Evolutionary conservation across 495 filamentous ascomycete species (phyloP), one percentile per base, ranked within the genome.

Genomic region (Hypoxylon rickii): DNA sequence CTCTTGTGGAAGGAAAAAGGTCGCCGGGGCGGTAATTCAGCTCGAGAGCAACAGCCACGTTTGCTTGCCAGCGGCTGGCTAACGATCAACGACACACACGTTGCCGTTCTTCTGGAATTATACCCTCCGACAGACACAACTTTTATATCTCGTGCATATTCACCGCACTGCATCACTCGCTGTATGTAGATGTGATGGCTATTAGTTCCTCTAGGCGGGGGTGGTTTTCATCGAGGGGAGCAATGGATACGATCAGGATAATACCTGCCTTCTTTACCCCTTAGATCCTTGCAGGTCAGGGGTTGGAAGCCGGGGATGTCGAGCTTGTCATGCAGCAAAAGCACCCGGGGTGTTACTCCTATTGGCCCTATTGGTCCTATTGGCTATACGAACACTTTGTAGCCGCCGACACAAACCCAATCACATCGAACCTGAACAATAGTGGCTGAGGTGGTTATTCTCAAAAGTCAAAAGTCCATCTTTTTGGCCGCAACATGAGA

Each of bases 391-490:
- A 12, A 40, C 37, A n/a, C 43, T 18, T 61, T 71, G 61, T 77
- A 77, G 68, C 74, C 74, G 74, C 74, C 72, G 59, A 59, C 42
- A 67, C 55, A 66, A 60, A 40, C 64, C 71, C 74, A 73, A 73
- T 76, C 75, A 77, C 72, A 40, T 61, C 44, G 36, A 39, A 53
- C 57, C 44, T 39, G 24, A 49, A 41, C 38, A 48, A 55, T 37
- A 64, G 36, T 53, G 51, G 57, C 60, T 63, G 13, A 52, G n/a
- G n/a, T n/a, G n/a, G n/a, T n/a, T n/a, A n/a, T 61, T 61, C 41
- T 66, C 58, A 8, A 58, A 44, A n/a, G n/a, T n/a, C n/a, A n/a
- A n/a, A n/a, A n/a, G 38, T 47, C 48, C 62, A 44, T 58, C 20
- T 40, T 53, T 17, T 4, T 33, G 49, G 36, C 58, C 61, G 47